These are phyloP conservation scores for Vickermania spadyakhi DNA, from an alignment of 208 protist species.

Conservation along the genomic window DNA sequence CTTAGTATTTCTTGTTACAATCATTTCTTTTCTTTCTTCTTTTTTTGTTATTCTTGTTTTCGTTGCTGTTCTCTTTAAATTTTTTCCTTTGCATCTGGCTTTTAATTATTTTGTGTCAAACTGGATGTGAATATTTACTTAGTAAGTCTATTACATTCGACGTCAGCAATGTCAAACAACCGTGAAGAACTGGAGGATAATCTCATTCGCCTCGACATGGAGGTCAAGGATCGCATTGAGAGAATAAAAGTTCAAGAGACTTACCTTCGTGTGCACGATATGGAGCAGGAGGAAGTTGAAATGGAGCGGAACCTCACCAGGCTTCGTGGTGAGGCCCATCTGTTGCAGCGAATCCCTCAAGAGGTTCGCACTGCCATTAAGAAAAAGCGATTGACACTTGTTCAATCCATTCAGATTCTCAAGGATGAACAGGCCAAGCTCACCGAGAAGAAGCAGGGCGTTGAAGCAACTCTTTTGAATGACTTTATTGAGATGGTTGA, in stretches of 20 bases:
- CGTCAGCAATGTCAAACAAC: slow-evolving; percentile 2
- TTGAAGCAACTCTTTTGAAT: not conserved
- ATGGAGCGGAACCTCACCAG: not conserved
- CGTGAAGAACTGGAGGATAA: slow-evolving; percentile 2
- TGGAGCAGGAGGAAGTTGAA: not conserved
- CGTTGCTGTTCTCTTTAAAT: too few relatives aligned
- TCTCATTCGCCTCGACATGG: not conserved
- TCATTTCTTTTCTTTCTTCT: too few relatives aligned
- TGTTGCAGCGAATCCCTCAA: not conserved
- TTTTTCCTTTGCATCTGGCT: too few relatives aligned
- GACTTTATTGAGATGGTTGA: not conserved
- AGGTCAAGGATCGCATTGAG: not conserved
- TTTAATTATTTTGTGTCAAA: too few relatives aligned
- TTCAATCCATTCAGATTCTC: not conserved
- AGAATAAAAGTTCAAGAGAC: not conserved
- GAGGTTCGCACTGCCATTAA: not conserved
- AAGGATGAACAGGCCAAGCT: not conserved
- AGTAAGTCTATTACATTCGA: too few relatives aligned
- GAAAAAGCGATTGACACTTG: not conserved
- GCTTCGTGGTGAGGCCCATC: not conserved
- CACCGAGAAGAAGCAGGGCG: not conserved
- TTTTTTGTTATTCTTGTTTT: too few relatives aligned
- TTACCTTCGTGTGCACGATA: not conserved
- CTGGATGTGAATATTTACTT: too few relatives aligned
- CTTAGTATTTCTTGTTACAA: too few relatives aligned